Percentiles rank a stretch among this genome's conserved stretches.
Evolutionary conservation across 2,329 filamentous ascomycete genomes (phyloP).

Genomic region (Arthrobotrys pseudoclavata): DNA sequence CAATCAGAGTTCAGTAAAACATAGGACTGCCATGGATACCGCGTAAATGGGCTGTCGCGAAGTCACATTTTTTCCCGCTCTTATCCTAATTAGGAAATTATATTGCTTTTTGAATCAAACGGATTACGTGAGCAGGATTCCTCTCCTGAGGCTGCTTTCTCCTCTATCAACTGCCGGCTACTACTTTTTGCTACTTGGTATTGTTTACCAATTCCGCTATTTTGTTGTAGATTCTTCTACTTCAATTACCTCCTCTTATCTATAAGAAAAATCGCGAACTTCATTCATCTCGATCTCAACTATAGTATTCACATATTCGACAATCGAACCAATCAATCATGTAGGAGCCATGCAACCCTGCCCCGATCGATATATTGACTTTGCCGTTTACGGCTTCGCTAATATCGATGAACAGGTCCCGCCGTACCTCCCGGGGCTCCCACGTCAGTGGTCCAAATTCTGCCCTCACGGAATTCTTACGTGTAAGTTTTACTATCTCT

Average conservation of each 20-base stretch:
- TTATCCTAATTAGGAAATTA: slow-evolving; percentile 14
- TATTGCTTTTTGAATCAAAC: slow-evolving; percentile 17
- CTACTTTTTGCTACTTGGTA: not conserved
- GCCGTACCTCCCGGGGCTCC: slow-evolving; percentile 25
- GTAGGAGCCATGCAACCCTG: not conserved
- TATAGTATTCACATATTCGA: not conserved
- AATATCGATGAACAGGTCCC: slow-evolving; percentile 20
- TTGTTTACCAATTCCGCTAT: not conserved
- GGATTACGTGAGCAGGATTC: slow-evolving; percentile 47
- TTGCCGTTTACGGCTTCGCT: slow-evolving; percentile 7
- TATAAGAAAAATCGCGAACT: not conserved
- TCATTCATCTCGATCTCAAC: not conserved
- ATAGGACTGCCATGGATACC: slow-evolving; percentile 24
- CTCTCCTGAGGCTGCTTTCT: slow-evolving; percentile 8
- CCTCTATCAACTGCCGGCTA: no score
- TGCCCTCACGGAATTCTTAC: slow-evolving; percentile 63
- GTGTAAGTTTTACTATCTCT: slow-evolving; percentile 51
- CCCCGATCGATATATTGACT: not conserved
- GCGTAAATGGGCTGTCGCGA: slow-evolving; percentile 55
- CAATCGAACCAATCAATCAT: not conserved
- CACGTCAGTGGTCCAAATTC: slow-evolving; percentile 61
- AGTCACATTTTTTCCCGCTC: slow-evolving; percentile 51
- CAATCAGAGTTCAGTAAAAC: slow-evolving; percentile 7
- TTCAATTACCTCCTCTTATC: not conserved
- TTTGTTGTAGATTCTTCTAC: not conserved